Evolutionary conservation across 345 rosid species (phyloP).

Genomic region (Bruguiera parviflora): DNA sequence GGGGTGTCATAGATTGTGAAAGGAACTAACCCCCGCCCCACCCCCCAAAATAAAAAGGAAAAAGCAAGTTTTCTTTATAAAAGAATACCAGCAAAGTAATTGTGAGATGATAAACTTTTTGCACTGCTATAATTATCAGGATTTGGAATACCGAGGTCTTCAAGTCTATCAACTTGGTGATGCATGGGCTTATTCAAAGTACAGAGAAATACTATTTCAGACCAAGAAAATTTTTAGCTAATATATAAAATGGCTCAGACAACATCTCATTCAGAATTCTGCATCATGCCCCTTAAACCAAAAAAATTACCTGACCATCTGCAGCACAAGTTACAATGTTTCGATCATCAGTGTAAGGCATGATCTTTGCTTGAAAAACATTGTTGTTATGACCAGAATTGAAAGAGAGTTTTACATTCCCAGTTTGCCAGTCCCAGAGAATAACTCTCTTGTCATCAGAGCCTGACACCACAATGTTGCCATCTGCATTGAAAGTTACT

Average conservation of each 20-base stretch:
- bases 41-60: no score
- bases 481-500: conserved; percentile 55
- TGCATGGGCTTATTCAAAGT: no score
- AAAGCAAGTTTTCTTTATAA: no score
- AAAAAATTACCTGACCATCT: conserved; percentile 69
- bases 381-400: conserved; percentile 65
- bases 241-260: background rate
- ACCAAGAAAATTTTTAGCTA: background rate
- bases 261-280: background rate
- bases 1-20: no score
- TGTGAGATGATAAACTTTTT: no score
- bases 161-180: background rate
- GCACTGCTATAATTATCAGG: no score
- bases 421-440: conserved; percentile 86
- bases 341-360: conserved; percentile 77
- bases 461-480: conserved; percentile 68
- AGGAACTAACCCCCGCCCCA: no score
- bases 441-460: conserved; percentile 72
- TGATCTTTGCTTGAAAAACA: conserved; percentile 80
- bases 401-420: conserved; percentile 56
- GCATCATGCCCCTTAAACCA: background rate
- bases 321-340: conserved; percentile 89
- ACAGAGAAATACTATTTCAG: background rate
- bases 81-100: no score
- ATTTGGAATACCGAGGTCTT: background rate